A percentile compares a stretch with the other conserved stretches of the same genome.
Evolutionary conservation across 2,329 filamentous ascomycete genomes (phyloP).

Genomic region (Cladophialophora exuberans): DNA sequence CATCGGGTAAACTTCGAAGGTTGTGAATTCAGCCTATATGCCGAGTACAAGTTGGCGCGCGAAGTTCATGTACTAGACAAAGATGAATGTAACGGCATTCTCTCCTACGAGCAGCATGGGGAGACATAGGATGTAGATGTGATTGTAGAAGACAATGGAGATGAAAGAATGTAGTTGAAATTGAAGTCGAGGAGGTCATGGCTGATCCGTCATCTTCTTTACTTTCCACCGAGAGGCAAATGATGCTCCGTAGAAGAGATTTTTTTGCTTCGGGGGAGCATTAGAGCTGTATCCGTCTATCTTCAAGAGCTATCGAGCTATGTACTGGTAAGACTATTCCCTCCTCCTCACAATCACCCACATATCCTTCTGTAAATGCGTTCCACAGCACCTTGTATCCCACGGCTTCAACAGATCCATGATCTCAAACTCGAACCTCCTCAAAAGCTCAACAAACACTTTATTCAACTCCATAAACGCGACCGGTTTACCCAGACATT

Average conservation of each 20-base stretch:
- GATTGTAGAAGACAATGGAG: neutral
- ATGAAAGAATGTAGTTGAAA: neutral
- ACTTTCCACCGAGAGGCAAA: too few species aligned
- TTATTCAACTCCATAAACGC: constrained; percentile 56
- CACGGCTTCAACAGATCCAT: constrained; percentile 16
- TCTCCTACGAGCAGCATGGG: neutral
- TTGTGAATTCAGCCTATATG: constrained; percentile 22
- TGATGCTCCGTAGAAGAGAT: too few species aligned
- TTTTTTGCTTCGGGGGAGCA: too few species aligned
- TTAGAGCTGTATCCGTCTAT: too few species aligned
- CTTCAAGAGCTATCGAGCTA: too few species aligned
- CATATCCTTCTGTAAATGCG: constrained; percentile 23
- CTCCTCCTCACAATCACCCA: constrained; percentile 20
- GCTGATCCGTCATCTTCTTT: too few species aligned
- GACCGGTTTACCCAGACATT: constrained; percentile 53
- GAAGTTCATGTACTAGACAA: neutral
- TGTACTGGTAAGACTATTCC: too few species aligned
- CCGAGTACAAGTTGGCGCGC: neutral
- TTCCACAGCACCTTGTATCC: constrained; percentile 19
- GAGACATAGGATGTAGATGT: neutral
- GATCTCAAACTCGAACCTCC: constrained; percentile 21
- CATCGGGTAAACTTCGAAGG: constrained; percentile 21
- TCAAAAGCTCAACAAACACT: constrained; percentile 44
- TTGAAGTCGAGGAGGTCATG: too few species aligned
- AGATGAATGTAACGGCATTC: neutral